These are phyloP conservation scores for Acacia acuminata DNA, from an alignment of 306 rosid species.

Conservation along the genomic window DNA sequence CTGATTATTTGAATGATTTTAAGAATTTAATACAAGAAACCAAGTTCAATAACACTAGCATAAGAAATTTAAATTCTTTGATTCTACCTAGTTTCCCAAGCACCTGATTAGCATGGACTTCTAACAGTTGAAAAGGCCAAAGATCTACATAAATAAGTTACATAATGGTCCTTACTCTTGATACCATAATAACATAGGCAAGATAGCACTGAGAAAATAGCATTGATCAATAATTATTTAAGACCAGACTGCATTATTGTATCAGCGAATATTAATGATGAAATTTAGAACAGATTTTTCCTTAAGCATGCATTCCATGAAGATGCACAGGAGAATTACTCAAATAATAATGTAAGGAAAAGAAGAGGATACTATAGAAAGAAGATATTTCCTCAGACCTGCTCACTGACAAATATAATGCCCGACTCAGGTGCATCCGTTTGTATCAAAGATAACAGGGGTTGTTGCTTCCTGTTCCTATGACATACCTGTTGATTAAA, in stretches of 20 bases:
- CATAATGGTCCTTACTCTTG: no score
- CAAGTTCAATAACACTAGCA: conserved; percentile 15
- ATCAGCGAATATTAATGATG: conserved; percentile 18
- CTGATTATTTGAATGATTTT: conserved; percentile 22
- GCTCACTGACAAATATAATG: conserved; percentile 79
- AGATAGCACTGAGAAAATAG: neutral
- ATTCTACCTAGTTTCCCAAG: conserved; percentile 17
- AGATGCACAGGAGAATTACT: conserved; percentile 6
- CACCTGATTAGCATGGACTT: neutral
- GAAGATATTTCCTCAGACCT: conserved; percentile 54
- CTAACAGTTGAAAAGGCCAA: neutral
- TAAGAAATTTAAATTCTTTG: neutral
- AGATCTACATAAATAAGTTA: conserved; percentile 2
- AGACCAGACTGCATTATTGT: conserved; percentile 14
- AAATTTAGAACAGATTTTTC: neutral
- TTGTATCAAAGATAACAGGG: conserved; percentile 64
- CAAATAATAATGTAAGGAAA: neutral
- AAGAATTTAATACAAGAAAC: conserved; percentile 14
- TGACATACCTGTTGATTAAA: conserved; percentile 58
- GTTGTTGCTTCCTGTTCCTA: conserved; percentile 54
- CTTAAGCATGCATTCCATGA: conserved; percentile 1
- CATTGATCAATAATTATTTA: conserved; percentile 17
- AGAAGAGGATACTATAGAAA: conserved; percentile 21
- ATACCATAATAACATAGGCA: conserved; percentile 15
- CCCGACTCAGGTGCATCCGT: conserved; percentile 75